Evolutionary conservation across 371 early-diverging fungal species (phyloP).

Genomic region (Mucor saturninus): DNA sequence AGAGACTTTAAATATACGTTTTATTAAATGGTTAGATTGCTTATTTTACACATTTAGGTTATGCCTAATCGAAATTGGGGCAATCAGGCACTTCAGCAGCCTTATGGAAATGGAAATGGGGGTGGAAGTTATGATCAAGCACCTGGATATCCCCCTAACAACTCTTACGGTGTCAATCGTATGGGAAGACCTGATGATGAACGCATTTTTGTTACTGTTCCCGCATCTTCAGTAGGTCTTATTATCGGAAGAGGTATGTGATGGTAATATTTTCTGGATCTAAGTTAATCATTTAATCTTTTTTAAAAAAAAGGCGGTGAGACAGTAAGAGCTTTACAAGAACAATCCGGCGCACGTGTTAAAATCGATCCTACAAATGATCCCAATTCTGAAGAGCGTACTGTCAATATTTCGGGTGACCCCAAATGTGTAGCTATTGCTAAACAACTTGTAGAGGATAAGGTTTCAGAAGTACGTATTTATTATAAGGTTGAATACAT

Average conservation of each 20-base stretch:
- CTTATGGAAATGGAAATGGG: conserved; percentile 9
- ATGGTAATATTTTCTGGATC: not conserved
- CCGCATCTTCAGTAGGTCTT: conserved; percentile 76
- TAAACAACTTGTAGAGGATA: conserved; percentile 61
- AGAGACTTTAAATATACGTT: not conserved
- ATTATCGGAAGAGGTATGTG: conserved; percentile 76
- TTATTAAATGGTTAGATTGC: not conserved
- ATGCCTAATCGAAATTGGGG: not conserved
- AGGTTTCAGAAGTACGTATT: conserved; percentile 54
- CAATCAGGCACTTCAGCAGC: not conserved
- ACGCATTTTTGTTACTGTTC: conserved; percentile 66
- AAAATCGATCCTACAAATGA: conserved; percentile 67
- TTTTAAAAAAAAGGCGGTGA: conserved; percentile 68
- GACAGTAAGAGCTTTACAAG: conserved; percentile 84
- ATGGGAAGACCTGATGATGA: conserved; percentile 39
- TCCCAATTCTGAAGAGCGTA: conserved; percentile 41
- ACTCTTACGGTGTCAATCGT: conserved; percentile 24
- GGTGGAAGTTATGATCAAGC: conserved; percentile 2
- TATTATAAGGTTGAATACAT: conserved; percentile 12
- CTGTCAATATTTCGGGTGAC: conserved; percentile 48
- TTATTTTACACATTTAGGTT: conserved; percentile 2
- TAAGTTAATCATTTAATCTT: not conserved
- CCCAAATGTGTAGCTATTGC: conserved; percentile 60
- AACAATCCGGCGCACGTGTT: conserved; percentile 82
- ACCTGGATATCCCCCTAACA: conserved; percentile 1